Conservation (phyloP, 1,284 basidiomycete species). For the Leccinum cinnamomeum region DNA sequence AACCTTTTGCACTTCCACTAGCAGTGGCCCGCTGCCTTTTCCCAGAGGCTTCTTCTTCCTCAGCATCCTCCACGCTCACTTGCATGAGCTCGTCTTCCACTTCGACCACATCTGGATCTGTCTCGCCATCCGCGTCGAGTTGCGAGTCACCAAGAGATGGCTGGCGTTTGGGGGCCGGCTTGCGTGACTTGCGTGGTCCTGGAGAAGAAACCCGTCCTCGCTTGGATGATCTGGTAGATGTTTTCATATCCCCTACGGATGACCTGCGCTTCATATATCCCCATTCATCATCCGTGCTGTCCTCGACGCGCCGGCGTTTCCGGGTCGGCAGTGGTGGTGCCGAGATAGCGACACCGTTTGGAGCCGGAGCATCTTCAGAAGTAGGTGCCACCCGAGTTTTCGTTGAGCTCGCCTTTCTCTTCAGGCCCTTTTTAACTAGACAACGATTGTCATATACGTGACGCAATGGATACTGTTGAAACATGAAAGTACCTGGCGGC, state of each 20-base stretch:
- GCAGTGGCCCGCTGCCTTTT: not conserved
- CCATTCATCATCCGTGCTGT: slow-evolving; percentile 6
- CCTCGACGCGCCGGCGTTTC: slow-evolving; percentile 28
- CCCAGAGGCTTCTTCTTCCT: slow-evolving; percentile 10
- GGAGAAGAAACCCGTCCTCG: slow-evolving; percentile 33
- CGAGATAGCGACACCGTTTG: slow-evolving; percentile 17
- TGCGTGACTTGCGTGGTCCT: slow-evolving; percentile 21
- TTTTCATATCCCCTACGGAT: slow-evolving; percentile 17
- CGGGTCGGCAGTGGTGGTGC: slow-evolving; percentile 21
- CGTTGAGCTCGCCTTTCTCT: slow-evolving; percentile 22
- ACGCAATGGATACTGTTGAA: not conserved
- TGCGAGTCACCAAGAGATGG: slow-evolving; percentile 34
- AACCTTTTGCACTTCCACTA: slow-evolving; percentile 1
- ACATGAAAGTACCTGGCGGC: slow-evolving; percentile 49
- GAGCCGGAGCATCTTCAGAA: slow-evolving; percentile 9
- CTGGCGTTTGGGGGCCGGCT: slow-evolving; percentile 14
- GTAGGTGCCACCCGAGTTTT: slow-evolving; percentile 8
- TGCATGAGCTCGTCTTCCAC: slow-evolving; percentile 37
- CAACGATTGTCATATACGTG: slow-evolving; percentile 7
- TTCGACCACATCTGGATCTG: slow-evolving; percentile 32
- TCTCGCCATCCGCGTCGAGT: slow-evolving; percentile 36
- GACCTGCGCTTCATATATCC: slow-evolving; percentile 8
- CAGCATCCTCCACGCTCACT: slow-evolving; percentile 24
- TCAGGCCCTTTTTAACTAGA: slow-evolving; percentile 23
- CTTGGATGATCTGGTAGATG: slow-evolving; percentile 12